Percentiles rank a stretch among this genome's conserved stretches.
Conservation (phyloP, 805 yeast species). For the Grigorovia transvaalensis region DNA sequence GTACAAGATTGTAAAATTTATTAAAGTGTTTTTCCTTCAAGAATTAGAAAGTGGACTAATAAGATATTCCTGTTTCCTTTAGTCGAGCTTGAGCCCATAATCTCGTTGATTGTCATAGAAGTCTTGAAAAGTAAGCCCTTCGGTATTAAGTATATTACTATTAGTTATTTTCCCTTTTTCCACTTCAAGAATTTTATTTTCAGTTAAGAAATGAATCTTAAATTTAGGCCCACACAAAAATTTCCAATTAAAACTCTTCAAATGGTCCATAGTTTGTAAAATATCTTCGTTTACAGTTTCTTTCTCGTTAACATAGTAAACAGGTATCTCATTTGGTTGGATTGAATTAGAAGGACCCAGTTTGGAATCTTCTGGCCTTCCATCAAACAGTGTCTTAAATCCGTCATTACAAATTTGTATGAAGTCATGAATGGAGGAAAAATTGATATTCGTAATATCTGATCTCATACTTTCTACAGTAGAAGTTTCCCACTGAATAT, state of each 20-base stretch:
- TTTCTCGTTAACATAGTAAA: conserved; percentile 21
- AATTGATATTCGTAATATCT: conserved; percentile 59
- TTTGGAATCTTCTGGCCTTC: background rate
- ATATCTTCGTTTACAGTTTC: conserved; percentile 33
- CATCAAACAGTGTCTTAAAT: conserved; percentile 8
- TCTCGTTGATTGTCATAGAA: background rate
- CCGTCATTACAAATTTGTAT: conserved; percentile 21
- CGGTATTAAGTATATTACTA: background rate
- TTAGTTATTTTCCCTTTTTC: background rate
- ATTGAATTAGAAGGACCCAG: conserved; percentile 12
- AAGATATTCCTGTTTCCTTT: background rate
- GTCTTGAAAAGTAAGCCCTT: background rate
- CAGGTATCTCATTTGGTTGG: conserved; percentile 13
- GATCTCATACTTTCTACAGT: conserved; percentile 74
- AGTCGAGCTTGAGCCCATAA: background rate
- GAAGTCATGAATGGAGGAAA: conserved; percentile 29
- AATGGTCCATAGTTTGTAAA: conserved; percentile 28
- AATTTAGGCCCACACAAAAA: conserved; percentile 73
- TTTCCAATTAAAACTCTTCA: conserved; percentile 61
- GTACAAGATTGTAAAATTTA: too few relatives aligned
- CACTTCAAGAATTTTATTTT: background rate
- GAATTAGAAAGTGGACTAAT: too few relatives aligned
- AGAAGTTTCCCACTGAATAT: conserved; percentile 36
- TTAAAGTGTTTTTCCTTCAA: too few relatives aligned
- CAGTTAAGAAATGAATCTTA: conserved; percentile 36